These are phyloP conservation scores for Salix dunnii DNA, from an alignment of 345 rosid species.

Conservation along the genomic window DNA sequence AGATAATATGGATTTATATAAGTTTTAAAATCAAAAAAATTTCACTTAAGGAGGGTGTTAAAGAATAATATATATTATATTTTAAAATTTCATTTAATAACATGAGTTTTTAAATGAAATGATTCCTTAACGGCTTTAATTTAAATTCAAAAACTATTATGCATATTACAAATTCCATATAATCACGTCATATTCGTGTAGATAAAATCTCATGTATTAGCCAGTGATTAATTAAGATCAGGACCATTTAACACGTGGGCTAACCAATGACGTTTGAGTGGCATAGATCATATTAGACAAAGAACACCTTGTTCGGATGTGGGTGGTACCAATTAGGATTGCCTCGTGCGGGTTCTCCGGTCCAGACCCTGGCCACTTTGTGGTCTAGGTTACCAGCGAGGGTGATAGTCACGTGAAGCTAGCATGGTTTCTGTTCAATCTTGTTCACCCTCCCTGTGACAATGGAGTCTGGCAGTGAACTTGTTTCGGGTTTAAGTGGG, in stretches of 20 bases:
- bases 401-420: neutral
- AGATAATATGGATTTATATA: too few relatives aligned
- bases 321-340: slow-evolving; percentile 2
- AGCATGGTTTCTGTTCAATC: neutral
- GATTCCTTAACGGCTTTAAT: too few relatives aligned
- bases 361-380: neutral
- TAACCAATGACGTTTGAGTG: neutral
- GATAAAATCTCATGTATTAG: too few relatives aligned
- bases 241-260: slow-evolving; percentile 16
- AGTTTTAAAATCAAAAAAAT: too few relatives aligned
- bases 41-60: too few relatives aligned
- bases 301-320: slow-evolving; percentile 3
- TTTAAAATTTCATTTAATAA: too few relatives aligned
- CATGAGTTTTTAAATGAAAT: too few relatives aligned
- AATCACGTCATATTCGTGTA: too few relatives aligned
- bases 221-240: too few relatives aligned
- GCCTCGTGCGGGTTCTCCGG: slow-evolving; percentile 11
- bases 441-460: neutral
- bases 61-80: too few relatives aligned
- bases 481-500: neutral
- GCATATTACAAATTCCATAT: too few relatives aligned
- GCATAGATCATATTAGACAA: neutral
- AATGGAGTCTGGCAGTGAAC: neutral
- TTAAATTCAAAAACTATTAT: too few relatives aligned
- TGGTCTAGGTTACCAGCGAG: neutral